These are phyloP conservation scores for Neurospora sp. DNA, from an alignment of 495 filamentous ascomycete species.

Conservation along the genomic window DNA sequence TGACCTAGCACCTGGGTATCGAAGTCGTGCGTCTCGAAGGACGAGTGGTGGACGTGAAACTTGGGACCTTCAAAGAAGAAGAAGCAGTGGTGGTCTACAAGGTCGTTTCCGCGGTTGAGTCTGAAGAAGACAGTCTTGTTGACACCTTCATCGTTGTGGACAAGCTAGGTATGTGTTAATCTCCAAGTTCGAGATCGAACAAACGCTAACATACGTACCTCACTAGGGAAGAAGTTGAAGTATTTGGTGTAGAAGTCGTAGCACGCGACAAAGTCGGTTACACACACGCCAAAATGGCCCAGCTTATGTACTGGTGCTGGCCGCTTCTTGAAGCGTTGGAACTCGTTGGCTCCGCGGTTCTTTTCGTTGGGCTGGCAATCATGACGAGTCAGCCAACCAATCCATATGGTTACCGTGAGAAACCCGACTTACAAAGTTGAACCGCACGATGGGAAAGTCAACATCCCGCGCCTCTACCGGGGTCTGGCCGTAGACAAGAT, in stretches of 20 bases:
- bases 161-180: slow-evolving; percentile 10
- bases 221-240: slow-evolving; percentile 58
- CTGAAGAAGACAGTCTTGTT: slow-evolving; percentile 55
- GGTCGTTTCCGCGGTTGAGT: slow-evolving; percentile 48
- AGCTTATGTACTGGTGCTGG: slow-evolving; percentile 66
- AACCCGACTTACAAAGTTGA: slow-evolving; percentile 27
- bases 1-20: slow-evolving; percentile 67
- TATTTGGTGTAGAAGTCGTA: slow-evolving; percentile 52
- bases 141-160: slow-evolving; percentile 40
- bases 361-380: slow-evolving; percentile 31
- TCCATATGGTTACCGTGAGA: background rate
- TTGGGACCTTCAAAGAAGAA: slow-evolving; percentile 49
- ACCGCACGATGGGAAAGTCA: slow-evolving; percentile 33
- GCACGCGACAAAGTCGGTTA: slow-evolving; percentile 46
- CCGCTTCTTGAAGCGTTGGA: slow-evolving; percentile 47
- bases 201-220: slow-evolving; percentile 15
- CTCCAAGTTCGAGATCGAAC: background rate
- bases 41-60: slow-evolving; percentile 59
- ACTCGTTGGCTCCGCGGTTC: slow-evolving; percentile 35
- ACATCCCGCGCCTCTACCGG: slow-evolving; percentile 22
- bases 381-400: background rate
- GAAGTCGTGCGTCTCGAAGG: slow-evolving; percentile 68
- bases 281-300: slow-evolving; percentile 60
- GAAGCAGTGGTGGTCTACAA: slow-evolving; percentile 64
- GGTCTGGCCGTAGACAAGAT: slow-evolving; percentile 47